Conservation (phyloP, 2,329 filamentous ascomycete species). For the Emmonsiellopsis sp. region DNA sequence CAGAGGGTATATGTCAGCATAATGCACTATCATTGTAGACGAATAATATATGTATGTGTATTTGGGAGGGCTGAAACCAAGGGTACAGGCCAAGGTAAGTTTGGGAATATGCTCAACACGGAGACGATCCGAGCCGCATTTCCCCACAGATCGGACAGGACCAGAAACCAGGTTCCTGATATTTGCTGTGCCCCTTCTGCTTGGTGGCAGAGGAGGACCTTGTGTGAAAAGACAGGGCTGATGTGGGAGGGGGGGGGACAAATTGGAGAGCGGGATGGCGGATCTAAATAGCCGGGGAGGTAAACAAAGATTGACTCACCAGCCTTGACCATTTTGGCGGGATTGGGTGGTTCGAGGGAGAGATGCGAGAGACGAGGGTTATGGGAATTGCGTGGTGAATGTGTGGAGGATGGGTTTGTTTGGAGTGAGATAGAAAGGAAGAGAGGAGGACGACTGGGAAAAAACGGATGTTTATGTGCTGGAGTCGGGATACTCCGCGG, state of each 20-base stretch:
- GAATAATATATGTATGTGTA: background rate
- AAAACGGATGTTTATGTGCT: no score
- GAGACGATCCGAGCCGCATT: no score
- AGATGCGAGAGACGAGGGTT: no score
- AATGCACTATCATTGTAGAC: slow-evolving; percentile 12
- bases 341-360: slow-evolving; percentile 27
- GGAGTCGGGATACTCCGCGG: no score
- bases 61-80: slow-evolving; percentile 1
- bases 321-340: slow-evolving; percentile 95
- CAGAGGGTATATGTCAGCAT: slow-evolving; percentile 12
- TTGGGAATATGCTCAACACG: slow-evolving; percentile 4
- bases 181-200: slow-evolving; percentile 1
- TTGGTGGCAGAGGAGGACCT: slow-evolving; percentile 3
- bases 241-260: slow-evolving; percentile 1
- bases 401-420: no score
- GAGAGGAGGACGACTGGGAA: no score
- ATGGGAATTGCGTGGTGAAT: no score
- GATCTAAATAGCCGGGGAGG: slow-evolving; percentile 2
- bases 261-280: slow-evolving; percentile 4
- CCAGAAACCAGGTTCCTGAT: slow-evolving; percentile 5
- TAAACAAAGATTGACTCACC: slow-evolving; percentile 51
- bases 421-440: no score
- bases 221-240: slow-evolving; percentile 2
- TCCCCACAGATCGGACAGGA: background rate
- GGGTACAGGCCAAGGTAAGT: background rate